Base-by-base conservation (phyloP, 768 basidiomycete genomes). In the Suillus variegatus region DNA sequence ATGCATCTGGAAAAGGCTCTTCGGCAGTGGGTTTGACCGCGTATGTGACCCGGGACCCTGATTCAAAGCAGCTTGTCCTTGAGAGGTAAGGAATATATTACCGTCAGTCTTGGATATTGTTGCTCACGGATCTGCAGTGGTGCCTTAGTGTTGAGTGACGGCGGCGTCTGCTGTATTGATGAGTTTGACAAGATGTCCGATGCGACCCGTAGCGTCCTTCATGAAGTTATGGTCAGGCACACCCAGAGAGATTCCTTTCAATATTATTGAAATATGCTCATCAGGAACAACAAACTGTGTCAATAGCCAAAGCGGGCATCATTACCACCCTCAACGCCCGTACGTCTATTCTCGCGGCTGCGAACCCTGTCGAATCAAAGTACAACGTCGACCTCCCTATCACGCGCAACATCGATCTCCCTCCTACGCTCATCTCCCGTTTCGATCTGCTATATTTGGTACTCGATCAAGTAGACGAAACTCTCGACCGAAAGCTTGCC, bases 141-240 rank as follows among this genome's bases (percentile, higher is more conserved):
- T 66, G 96, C 96, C 0, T 87, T 98, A 13, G 96, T 97, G 2
- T 79, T 98, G 66, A 94, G 92, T 74, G 97, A 98, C 69, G 97
- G 97, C 1, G 97, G 96, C 75, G 95, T 98, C 6, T 98, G 95
- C 75, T 99, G 97, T 74, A 99, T 99, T 69, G 97, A 99, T 70
- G 97, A 99, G 78, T 99, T 99, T 71, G 97, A 99, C 80, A 99
- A 99, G 78, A 99, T 99, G 97, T 95, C 96, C 43, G 91, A 98
- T 66, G 88, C 93, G 6, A 99, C 97, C 52, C 90, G 97, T 56
- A 98, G 97, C 74, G 97, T 99, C 10, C 86, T 99, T 54, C 97
- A 99, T 78, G 97, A 99, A 87, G 96, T 97, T 18, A 99, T 99
- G 97, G 93, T 94, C 68, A 62, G 83, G 69, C 61, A 66, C 28